These are phyloP conservation scores for Sporothrix luriei DNA, from an alignment of 2,329 filamentous ascomycete genomes.

Conservation along the genomic window DNA sequence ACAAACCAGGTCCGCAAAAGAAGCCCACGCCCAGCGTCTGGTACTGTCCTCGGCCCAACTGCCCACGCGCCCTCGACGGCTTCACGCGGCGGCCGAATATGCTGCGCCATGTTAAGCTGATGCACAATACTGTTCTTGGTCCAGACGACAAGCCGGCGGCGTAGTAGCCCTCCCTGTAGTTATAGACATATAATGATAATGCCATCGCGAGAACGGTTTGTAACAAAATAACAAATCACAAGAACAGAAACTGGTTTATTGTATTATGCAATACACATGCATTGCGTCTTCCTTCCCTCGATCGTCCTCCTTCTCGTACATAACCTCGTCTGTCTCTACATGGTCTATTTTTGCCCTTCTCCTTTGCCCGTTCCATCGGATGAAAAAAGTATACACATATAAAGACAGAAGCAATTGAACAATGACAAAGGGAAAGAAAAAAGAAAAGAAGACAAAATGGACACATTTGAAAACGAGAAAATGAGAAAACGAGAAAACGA, in stretches of 20 bases:
- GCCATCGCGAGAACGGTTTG: background rate
- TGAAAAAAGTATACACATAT: conserved; percentile 23
- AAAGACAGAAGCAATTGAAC: conserved; percentile 16
- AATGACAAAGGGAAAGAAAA: background rate
- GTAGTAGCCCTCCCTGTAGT: background rate
- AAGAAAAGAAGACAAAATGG: background rate
- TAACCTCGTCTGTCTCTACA: conserved; percentile 15
- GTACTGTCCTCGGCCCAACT: conserved; percentile 42
- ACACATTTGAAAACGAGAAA: conserved; percentile 1
- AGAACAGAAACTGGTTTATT: background rate
- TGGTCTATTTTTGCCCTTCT: conserved; percentile 17
- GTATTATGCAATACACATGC: conserved; percentile 18
- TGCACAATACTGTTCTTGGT: conserved; percentile 42
- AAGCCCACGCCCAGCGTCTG: conserved; percentile 10
- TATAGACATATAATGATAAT: background rate
- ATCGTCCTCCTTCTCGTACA: conserved; percentile 21
- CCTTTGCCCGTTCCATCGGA: conserved; percentile 10
- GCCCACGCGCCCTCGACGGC: conserved; percentile 43
- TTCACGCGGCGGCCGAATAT: conserved; percentile 47
- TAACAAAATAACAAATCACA: too few species aligned
- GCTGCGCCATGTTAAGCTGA: conserved; percentile 49
- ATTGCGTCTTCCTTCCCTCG: background rate
- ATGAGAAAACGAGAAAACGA: background rate
- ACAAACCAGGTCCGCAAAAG: background rate
- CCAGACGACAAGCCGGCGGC: background rate